Base-by-base conservation (phyloP, 306 rosid species). In the Phaseolus lunatus region DNA sequence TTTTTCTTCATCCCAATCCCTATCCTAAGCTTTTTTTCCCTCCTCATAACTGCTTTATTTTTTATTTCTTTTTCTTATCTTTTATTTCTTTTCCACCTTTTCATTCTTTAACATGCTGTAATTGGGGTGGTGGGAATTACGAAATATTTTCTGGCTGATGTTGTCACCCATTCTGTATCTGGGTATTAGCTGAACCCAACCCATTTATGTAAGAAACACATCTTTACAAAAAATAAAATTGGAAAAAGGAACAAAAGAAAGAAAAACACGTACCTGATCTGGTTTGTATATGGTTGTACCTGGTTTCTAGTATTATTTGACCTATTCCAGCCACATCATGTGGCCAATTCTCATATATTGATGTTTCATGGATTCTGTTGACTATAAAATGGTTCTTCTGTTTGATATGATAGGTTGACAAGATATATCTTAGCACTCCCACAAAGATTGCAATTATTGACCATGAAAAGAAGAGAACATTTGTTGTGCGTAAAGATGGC, bases 401-500 rank as follows among this genome's bases (percentile, higher is more conserved):
- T 16, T 59, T 73, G n/a, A 23, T 58, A 62, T 74, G 71, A 75
- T 76, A 96, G 99, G 88, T 96, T 81, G 99, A 96, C 87, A 96
- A 90, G 85, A 90, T 93, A 83, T 96, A 91, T 89, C 94, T 96
- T 13, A 86, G 97, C 88, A 91, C 99, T 77, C 97, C 97, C 18
- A 88, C 93, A 33, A 96, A 96, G 91, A 91, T 96, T 63, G 97
- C 98, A 31, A 96, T 96, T 84, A 87, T 96, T 78, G 99, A 96
- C 87, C 99, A 96, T 58, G 99, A 91, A 76, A 96, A 89, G 66
- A 96, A 92, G 87, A 88, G 99, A 83, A 92, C 99, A 31, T 96
- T 91, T 87, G 99, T 89, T 52, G 61, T 96, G 71, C 96, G 90
- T 33, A 96, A 96, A 83, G 99, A 96, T 80, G 99, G 99, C 39